Evolutionary conservation across 345 rosid species (phyloP).

Genomic region (Punica granatum): DNA sequence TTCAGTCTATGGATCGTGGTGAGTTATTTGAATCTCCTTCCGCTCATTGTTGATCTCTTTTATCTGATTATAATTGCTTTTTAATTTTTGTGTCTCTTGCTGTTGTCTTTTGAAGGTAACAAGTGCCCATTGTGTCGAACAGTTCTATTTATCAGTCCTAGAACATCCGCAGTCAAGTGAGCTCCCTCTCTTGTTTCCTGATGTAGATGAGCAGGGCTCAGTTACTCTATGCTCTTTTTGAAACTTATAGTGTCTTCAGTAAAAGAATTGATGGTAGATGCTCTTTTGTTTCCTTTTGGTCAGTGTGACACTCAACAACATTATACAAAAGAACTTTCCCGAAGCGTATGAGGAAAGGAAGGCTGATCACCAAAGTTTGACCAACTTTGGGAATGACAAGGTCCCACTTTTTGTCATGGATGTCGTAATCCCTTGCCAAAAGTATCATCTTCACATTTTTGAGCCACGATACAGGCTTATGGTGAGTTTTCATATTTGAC

Average conservation of each 20-base stretch:
- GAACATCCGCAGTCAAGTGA: constrained; percentile 84
- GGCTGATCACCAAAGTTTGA: constrained; percentile 70
- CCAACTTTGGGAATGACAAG: constrained; percentile 67
- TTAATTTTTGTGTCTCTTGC: background rate
- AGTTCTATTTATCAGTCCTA: constrained; percentile 77
- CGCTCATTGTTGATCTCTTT: background rate
- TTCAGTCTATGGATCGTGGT: constrained; percentile 95
- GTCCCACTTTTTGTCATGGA: constrained; percentile 95
- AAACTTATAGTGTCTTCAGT: too few species aligned
- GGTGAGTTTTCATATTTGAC: constrained; percentile 43
- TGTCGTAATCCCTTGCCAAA: constrained; percentile 84
- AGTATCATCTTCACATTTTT: constrained; percentile 77
- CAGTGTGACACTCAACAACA: constrained; percentile 87
- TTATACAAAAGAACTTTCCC: constrained; percentile 79
- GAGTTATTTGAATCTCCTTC: constrained; percentile 10
- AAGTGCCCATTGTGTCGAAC: constrained; percentile 92
- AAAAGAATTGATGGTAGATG: too few species aligned
- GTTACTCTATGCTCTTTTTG: too few species aligned
- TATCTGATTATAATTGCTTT: background rate
- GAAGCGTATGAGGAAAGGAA: constrained; percentile 88
- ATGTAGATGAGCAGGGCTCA: too few species aligned
- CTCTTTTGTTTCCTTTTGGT: too few species aligned
- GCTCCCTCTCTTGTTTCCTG: constrained; percentile 1
- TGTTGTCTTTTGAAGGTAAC: constrained; percentile 48
- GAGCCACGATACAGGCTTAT: constrained; percentile 91